Base-by-base conservation (phyloP, 2,329 filamentous ascomycete species). In the Proliferodiscus dingleyae region DNA sequence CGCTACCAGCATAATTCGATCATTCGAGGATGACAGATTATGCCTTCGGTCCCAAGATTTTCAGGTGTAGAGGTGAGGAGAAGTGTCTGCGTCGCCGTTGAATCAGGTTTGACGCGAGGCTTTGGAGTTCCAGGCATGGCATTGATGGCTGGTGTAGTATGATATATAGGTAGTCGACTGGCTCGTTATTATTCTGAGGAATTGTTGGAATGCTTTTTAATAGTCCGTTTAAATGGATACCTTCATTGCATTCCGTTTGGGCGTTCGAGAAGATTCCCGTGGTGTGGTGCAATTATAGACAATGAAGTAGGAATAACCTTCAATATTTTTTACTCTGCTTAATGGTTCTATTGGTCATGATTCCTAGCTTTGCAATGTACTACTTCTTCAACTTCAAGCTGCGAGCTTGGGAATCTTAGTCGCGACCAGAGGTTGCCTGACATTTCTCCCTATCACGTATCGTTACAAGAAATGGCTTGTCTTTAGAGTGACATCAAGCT, bases 141-240 rank as follows among this genome's bases (percentile, higher is more conserved):
- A 34, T 34, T 34, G 32, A 34, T 16, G 32, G 32, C 32, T 8
- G 6, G 32, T 18, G 15, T 46, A 39, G 43, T 50, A 42, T 44
- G 45, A 43, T 56, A 52, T 57, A 59, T 57, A 57, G 32, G 32
- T 34, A 34, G 32, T 34, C 59, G 55, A 56, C 58, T 57, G 57
- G 57, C 49, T 60, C 57, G 57, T 60, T 34, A 34, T 34, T 34
- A 34, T 34, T 34, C n/a, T n/a, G n/a, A n/a, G n/a, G n/a, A n/a
- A n/a, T n/a, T 34, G n/a, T 58, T 57, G 46, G 49, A 51, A 45
- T 52, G 47, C 50, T 32, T 41, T 55, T 54, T 59, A 56, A 57
- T 59, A 59, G 51, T 57, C 49, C 47, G 50, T 45, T 34, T 48
- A 48, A 59, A 57, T 56, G 53, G 51, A 59, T 56, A 54, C 45